A percentile compares a stretch with the other conserved stretches of the same genome.
Conservation (phyloP, 2,329 filamentous ascomycete species). For the Thyridium curvatum region DNA sequence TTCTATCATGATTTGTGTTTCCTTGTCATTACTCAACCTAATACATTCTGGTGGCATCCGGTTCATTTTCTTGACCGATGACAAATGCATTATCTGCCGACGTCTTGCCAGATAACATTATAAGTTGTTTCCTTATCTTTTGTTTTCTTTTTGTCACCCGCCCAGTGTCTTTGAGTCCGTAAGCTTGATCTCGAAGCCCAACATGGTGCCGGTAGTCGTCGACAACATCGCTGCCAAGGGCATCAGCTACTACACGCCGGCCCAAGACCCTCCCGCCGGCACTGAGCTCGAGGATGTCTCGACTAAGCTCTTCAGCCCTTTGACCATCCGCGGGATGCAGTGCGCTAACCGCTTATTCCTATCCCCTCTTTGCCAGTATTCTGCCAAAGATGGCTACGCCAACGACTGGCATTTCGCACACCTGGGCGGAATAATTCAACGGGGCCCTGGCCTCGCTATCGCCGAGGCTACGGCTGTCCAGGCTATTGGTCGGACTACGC, state of each 20-base stretch:
- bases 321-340: slow-evolving; percentile 34
- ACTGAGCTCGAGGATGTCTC: slow-evolving; percentile 27
- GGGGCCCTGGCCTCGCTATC: slow-evolving; percentile 23
- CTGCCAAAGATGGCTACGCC: slow-evolving; percentile 30
- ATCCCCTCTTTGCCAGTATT: slow-evolving; percentile 42
- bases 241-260: slow-evolving; percentile 35
- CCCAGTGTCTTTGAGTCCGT: too few species aligned
- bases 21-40: too few species aligned
- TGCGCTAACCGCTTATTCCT: slow-evolving; percentile 40
- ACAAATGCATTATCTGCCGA: too few species aligned
- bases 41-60: too few species aligned
- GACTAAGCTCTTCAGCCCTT: slow-evolving; percentile 32
- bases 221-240: slow-evolving; percentile 18
- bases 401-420: slow-evolving; percentile 37
- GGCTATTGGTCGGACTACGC: slow-evolving; percentile 25
- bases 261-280: slow-evolving; percentile 29
- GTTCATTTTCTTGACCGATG: too few species aligned
- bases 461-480: slow-evolving; percentile 22
- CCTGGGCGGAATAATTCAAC: slow-evolving; percentile 25
- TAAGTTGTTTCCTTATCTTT: too few species aligned
- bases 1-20: too few species aligned
- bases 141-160: too few species aligned
- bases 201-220: slow-evolving; percentile 1
- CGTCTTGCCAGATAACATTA: too few species aligned
- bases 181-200: too few species aligned